Evolutionary conservation across 352 stramenopile genomes (phyloP).

Genomic region (Pythium brassicae): DNA sequence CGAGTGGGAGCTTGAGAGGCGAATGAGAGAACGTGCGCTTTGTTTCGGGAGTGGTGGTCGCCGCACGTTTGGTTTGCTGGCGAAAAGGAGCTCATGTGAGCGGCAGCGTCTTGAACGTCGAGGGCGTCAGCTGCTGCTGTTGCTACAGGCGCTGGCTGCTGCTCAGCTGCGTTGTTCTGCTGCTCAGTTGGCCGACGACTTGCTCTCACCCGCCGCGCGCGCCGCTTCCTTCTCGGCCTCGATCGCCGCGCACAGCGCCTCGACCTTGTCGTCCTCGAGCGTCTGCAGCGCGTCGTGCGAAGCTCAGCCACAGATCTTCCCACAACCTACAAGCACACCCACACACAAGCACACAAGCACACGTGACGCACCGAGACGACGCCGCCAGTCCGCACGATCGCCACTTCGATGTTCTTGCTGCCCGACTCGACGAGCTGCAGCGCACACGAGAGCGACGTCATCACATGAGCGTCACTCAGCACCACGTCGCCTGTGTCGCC

Average conservation of each 20-base stretch:
- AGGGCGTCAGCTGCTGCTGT: too few species aligned
- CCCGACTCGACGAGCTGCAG: conserved; percentile 92
- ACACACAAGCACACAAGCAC: background rate
- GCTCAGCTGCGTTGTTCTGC: too few species aligned
- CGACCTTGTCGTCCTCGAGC: conserved; percentile 72
- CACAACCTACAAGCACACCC: background rate
- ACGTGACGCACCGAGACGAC: conserved; percentile 57
- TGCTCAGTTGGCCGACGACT: conserved; percentile 41
- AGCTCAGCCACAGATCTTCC: background rate
- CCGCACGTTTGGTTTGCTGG: background rate
- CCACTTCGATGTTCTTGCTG: conserved; percentile 99
- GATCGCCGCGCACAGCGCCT: conserved; percentile 74
- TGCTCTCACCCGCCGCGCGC: conserved; percentile 68
- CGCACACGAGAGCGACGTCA: too few species aligned
- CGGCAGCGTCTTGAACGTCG: background rate
- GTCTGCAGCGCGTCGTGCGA: conserved; percentile 23
- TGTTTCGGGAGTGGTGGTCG: background rate
- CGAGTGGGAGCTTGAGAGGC: background rate
- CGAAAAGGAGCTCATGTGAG: background rate
- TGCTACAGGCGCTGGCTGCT: too few species aligned
- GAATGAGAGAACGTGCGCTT: background rate
- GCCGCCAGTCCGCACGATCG: conserved; percentile 83
- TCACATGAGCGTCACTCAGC: too few species aligned
- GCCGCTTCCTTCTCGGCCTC: conserved; percentile 83
- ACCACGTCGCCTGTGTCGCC: too few species aligned